Conservation (phyloP, 192 early-diverging fungal species). For the Coemansia biformis region DNA sequence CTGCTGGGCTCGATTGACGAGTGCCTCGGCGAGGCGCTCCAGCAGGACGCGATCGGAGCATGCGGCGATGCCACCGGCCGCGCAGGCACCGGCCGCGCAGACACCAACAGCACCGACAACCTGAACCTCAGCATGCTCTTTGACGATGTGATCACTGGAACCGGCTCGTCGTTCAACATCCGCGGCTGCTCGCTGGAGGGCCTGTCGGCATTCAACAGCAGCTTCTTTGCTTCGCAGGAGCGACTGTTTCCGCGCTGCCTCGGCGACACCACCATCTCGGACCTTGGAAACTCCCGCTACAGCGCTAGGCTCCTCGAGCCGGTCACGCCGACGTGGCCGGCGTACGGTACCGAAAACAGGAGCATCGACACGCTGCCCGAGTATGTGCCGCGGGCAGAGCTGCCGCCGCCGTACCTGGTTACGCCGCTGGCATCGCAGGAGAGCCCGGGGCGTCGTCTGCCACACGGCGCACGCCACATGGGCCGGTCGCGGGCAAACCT, state of each 20-base stretch:
- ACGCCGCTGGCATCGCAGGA: slow-evolving; percentile 2
- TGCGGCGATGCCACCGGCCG: not conserved
- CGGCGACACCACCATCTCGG: slow-evolving; percentile 36
- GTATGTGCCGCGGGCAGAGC: slow-evolving; percentile 20
- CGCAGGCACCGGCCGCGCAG: no score
- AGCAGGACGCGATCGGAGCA: not conserved
- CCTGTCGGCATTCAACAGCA: slow-evolving; percentile 32
- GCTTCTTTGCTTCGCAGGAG: slow-evolving; percentile 42
- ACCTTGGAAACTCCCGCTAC: slow-evolving; percentile 36
- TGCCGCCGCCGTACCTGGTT: slow-evolving; percentile 33
- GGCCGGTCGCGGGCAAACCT: slow-evolving; percentile 13
- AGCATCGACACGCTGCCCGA: slow-evolving; percentile 45
- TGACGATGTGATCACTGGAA: slow-evolving; percentile 13
- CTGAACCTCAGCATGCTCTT: slow-evolving; percentile 33
- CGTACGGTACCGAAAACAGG: slow-evolving; percentile 7
- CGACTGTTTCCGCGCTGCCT: slow-evolving; percentile 12
- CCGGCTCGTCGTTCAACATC: slow-evolving; percentile 8
- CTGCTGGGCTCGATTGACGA: slow-evolving; percentile 24
- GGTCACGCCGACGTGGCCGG: slow-evolving; percentile 6
- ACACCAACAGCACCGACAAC: slow-evolving; percentile 6
- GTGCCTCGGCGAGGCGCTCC: slow-evolving; percentile 11
- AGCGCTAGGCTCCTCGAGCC: slow-evolving; percentile 1
- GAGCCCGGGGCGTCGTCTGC: not conserved
- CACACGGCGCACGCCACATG: slow-evolving; percentile 5
- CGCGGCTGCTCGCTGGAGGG: slow-evolving; percentile 13